Evolutionary conservation across 2,329 filamentous ascomycete genomes (phyloP).

Genomic region (Calonectria pteridis): DNA sequence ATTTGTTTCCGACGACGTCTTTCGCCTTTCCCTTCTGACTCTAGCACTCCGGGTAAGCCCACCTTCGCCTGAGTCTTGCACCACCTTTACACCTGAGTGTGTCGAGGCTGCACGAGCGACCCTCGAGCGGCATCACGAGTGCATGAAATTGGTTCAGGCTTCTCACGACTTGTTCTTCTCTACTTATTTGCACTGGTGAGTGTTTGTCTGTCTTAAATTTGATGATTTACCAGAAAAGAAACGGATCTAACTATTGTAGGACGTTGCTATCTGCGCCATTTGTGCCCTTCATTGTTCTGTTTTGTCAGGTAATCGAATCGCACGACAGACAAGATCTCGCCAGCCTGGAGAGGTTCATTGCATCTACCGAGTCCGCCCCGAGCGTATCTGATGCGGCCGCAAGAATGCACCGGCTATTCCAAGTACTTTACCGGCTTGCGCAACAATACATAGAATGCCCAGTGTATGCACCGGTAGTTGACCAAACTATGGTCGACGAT

Average conservation of each 20-base stretch:
- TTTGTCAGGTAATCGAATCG: constrained; percentile 17
- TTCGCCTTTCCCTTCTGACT: constrained; percentile 24
- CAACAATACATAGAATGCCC: not conserved
- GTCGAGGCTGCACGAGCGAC: constrained; percentile 18
- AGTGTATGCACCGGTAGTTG: not conserved
- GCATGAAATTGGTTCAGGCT: not conserved
- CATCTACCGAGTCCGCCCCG: not conserved
- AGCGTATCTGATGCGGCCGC: constrained; percentile 1
- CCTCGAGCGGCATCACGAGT: constrained; percentile 19
- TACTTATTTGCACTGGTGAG: constrained; percentile 8
- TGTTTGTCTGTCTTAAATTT: not conserved
- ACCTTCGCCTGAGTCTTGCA: not conserved
- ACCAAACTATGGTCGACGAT: not conserved
- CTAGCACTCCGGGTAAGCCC: constrained; percentile 24
- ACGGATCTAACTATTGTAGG: not conserved
- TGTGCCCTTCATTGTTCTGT: constrained; percentile 10
- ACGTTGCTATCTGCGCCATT: constrained; percentile 5
- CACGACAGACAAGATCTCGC: constrained; percentile 10
- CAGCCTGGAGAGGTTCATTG: constrained; percentile 2
- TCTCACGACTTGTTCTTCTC: not conserved
- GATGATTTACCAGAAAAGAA: not conserved
- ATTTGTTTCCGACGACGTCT: constrained; percentile 20
- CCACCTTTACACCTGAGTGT: constrained; percentile 14
- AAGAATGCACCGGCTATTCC: constrained; percentile 9
- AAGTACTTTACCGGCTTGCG: not conserved